Conservation (phyloP, 352 stramenopile species). For the Globisporangium mamillatum region DNA sequence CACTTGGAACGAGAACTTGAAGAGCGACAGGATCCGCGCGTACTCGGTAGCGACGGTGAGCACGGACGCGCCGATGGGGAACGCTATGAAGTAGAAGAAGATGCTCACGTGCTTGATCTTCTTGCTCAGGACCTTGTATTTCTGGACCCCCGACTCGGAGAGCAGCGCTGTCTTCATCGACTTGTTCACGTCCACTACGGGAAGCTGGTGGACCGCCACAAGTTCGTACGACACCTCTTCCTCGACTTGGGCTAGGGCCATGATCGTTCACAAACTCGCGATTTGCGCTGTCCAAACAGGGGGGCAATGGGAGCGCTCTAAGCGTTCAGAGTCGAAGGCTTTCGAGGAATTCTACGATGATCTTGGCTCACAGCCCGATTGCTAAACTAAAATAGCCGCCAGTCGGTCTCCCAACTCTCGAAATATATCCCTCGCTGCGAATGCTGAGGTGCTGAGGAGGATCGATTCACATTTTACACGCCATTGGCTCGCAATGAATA, state of each 20-base stretch:
- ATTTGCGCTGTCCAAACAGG: neutral
- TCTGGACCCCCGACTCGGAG: neutral
- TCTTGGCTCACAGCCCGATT: neutral
- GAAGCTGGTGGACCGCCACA: neutral
- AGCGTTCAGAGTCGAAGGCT: neutral
- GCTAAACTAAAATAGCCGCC: neutral
- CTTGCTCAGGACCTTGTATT: neutral
- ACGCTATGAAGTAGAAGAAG: constrained; percentile 5
- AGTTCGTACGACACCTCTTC: neutral
- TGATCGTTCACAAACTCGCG: neutral
- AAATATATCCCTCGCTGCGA: neutral
- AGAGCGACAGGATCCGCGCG: neutral
- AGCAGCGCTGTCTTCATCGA: constrained; percentile 6
- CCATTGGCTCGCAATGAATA: no score
- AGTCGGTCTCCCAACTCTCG: neutral
- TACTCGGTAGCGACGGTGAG: constrained; percentile 5
- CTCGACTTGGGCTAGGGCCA: neutral
- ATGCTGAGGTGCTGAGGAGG: neutral
- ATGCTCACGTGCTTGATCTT: constrained; percentile 3
- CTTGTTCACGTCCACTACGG: neutral
- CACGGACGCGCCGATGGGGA: constrained; percentile 4
- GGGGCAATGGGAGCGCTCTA: neutral
- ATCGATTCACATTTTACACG: no score
- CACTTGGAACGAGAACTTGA: constrained; percentile 5
- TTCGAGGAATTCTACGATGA: neutral